Conservation (phyloP, 139 green algal genomes). For the Chlamydomonas sp. region DNA sequence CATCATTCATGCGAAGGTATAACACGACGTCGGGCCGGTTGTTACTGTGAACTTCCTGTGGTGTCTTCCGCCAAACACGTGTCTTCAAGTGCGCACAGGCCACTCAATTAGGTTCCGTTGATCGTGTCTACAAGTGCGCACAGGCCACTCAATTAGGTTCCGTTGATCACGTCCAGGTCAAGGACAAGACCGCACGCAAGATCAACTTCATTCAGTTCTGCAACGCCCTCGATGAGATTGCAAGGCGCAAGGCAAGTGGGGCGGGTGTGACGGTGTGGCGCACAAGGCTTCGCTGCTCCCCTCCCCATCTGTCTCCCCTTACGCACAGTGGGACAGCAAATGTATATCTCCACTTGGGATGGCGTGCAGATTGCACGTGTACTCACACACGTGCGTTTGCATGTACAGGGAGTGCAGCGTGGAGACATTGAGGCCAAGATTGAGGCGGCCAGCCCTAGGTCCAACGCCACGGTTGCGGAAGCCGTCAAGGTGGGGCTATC, state of each 20-base stretch:
- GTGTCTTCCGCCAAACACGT: not conserved
- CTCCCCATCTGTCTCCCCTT: too few relatives aligned
- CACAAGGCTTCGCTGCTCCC: too few relatives aligned
- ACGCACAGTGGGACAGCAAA: too few relatives aligned
- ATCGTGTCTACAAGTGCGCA: too few relatives aligned
- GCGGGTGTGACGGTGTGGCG: too few relatives aligned
- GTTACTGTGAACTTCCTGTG: not conserved
- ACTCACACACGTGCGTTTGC: too few relatives aligned
- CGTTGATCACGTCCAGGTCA: slow-evolving; percentile 55
- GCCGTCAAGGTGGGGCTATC: slow-evolving; percentile 59
- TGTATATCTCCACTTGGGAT: not conserved
- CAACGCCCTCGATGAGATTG: slow-evolving; percentile 49
- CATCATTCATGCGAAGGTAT: slow-evolving; percentile 72
- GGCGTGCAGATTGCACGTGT: too few relatives aligned
- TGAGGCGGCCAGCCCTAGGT: slow-evolving; percentile 14
- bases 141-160: slow-evolving; percentile 12
- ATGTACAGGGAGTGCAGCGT: not conserved
- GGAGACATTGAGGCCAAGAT: slow-evolving; percentile 50
- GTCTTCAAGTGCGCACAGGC: too few relatives aligned
- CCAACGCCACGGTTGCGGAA: slow-evolving; percentile 51
- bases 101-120: too few relatives aligned
- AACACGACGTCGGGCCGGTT: not conserved
- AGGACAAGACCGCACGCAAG: slow-evolving; percentile 68
- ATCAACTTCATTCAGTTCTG: slow-evolving; percentile 67
- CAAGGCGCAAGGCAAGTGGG: not conserved